These are phyloP conservation scores for Oemleria cerasiformis DNA, from an alignment of 306 rosid species.

Conservation along the genomic window DNA sequence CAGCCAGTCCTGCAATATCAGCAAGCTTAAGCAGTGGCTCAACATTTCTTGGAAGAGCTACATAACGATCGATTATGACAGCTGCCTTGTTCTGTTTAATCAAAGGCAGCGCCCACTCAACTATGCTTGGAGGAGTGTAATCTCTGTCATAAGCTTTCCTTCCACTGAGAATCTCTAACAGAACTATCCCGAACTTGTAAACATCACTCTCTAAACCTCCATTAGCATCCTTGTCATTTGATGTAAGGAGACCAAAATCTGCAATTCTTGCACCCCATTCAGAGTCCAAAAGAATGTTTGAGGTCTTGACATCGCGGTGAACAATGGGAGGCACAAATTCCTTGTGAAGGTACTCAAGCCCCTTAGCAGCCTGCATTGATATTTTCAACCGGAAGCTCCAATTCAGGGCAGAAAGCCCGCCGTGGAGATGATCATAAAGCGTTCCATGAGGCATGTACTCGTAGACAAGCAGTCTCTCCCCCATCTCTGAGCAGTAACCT, in stretches of 20 bases:
- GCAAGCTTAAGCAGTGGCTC: slow-evolving; percentile 87
- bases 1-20: slow-evolving; percentile 67
- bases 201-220: slow-evolving; percentile 59
- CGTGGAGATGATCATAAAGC: slow-evolving; percentile 82
- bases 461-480: slow-evolving; percentile 85
- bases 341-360: slow-evolving; percentile 79
- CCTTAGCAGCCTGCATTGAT: slow-evolving; percentile 77
- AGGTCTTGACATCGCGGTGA: slow-evolving; percentile 68
- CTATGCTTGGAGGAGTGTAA: slow-evolving; percentile 50
- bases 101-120: slow-evolving; percentile 84
- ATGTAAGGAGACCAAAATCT: slow-evolving; percentile 67
- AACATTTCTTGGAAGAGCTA: slow-evolving; percentile 69
- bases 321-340: slow-evolving; percentile 69
- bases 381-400: slow-evolving; percentile 74
- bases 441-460: slow-evolving; percentile 95
- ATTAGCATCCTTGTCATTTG: slow-evolving; percentile 47
- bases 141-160: slow-evolving; percentile 78
- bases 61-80: slow-evolving; percentile 51
- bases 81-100: slow-evolving; percentile 80
- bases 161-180: slow-evolving; percentile 85
- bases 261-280: slow-evolving; percentile 84
- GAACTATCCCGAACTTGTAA: slow-evolving; percentile 65
- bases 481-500: slow-evolving; percentile 95
- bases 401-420: slow-evolving; percentile 81
- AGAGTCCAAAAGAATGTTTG: slow-evolving; percentile 77